Evolutionary conservation across 2,329 filamentous ascomycete genomes (phyloP).

Genomic region (Zymoseptoria pseudotritici): DNA sequence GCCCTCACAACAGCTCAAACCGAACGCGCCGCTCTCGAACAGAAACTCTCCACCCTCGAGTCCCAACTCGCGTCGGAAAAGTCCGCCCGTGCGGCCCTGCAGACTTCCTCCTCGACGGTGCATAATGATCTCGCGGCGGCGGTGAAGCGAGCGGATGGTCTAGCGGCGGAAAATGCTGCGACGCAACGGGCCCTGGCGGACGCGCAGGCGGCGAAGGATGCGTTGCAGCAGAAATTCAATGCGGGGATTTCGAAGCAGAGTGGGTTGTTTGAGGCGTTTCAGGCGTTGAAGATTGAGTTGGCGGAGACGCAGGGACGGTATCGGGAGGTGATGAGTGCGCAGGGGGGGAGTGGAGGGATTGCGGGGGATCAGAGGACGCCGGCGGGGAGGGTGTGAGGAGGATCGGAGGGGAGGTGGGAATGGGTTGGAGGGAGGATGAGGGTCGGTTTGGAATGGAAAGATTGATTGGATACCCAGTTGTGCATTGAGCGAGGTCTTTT

Average conservation of each 20-base stretch:
- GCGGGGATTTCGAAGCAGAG: slow-evolving; percentile 1
- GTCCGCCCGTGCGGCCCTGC: background rate
- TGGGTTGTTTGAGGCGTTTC: slow-evolving; percentile 1
- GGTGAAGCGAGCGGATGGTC: background rate
- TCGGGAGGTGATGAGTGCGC: background rate
- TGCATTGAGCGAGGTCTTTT: background rate
- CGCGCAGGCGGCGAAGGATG: background rate
- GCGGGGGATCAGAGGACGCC: background rate
- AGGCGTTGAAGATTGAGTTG: slow-evolving; percentile 7
- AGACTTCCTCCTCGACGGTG: background rate
- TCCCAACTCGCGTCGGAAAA: background rate
- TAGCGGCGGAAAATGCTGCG: background rate
- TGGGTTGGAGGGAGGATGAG: background rate
- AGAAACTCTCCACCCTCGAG: background rate
- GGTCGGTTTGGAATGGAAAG: background rate
- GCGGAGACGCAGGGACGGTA: slow-evolving; percentile 2
- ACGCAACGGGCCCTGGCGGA: background rate
- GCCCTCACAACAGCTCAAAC: background rate
- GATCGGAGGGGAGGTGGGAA: background rate
- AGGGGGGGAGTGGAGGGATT: background rate
- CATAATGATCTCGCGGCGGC: background rate
- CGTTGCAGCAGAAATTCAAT: slow-evolving; percentile 1
- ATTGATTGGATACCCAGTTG: background rate
- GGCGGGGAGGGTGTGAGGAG: background rate
- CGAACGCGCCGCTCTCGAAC: background rate